Base-by-base conservation (phyloP, 2,329 filamentous ascomycete species). In the Elsinoe batatas region DNA sequence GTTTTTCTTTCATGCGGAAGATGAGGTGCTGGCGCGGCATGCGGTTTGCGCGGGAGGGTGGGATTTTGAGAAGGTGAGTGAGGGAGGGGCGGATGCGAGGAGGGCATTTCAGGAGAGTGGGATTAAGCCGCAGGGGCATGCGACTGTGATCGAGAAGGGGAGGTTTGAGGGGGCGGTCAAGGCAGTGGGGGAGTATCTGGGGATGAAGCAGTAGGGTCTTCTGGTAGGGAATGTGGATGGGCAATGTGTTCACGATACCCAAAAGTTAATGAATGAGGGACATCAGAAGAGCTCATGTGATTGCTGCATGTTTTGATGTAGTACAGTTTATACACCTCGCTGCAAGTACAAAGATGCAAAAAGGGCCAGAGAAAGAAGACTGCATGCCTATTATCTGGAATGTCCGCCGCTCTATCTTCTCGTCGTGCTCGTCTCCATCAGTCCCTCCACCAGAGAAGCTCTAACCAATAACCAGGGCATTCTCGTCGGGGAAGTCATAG, bases 1-100 rank as follows among this genome's bases (percentile, higher is more conserved):
- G 64, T 95, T 90, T 72, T 94, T 91, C 72, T 98, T 97, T 76
- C 93, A 98, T 68, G 86, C 90, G 0, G 93, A 98, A 72, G 93
- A 98, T 66, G 93, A 97, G 75, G 80, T 91, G 53, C 73, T 96
- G 64, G 83, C 93, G 61, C 83, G 82, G 66, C 79, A 91, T 71
- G 87, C 89, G 2, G 59, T 82, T 37, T 88, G 82, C 12, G 76
- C 79, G 60, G 86, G 83, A 22, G 81, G 78, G 53, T 95, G 85
- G 67, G 80, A 85, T 15, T 95, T 90, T 69, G 86, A 84, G 46
- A 91, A 87, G 68, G 82, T 88, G 59, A 86, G 87, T 46, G 88
- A 95, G 62, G 82, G 84, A 3, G 82, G 85, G 60, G 87, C 89
- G 54, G 93, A 98, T 74, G 90, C 89, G 65, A 96, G 94, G 78